Evolutionary conservation across 768 basidiomycete species (phyloP).

Genomic region (Tylopilus felleus): DNA sequence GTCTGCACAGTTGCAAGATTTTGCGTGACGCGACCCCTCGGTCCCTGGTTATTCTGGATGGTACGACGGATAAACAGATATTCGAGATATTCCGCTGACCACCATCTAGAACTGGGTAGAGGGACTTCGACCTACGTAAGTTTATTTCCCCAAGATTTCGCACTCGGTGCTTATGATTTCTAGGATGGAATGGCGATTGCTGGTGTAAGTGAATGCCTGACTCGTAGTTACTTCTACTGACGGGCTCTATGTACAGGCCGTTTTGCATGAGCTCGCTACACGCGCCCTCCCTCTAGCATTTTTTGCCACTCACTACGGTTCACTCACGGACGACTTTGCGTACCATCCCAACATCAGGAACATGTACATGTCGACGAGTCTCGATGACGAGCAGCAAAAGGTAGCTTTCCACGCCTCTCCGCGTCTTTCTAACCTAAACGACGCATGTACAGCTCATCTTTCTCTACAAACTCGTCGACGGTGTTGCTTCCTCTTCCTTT

Average conservation of each 20-base stretch:
- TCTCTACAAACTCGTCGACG: conserved; percentile 89
- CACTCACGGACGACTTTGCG: conserved; percentile 89
- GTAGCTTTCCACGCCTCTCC: conserved; percentile 37
- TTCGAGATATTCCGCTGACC: conserved; percentile 10
- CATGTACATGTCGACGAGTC: conserved; percentile 94
- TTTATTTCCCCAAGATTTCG: conserved; percentile 1
- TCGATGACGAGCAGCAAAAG: conserved; percentile 89
- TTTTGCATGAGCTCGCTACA: conserved; percentile 91
- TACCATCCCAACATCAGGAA: conserved; percentile 91
- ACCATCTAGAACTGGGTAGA: conserved; percentile 76
- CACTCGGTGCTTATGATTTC: conserved; percentile 5
- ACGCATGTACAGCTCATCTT: conserved; percentile 66
- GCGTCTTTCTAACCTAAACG: not conserved
- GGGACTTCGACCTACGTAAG: conserved; percentile 92
- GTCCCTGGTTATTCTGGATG: conserved; percentile 93
- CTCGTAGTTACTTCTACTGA: conserved; percentile 3
- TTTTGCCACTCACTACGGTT: conserved; percentile 98
- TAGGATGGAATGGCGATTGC: conserved; percentile 99
- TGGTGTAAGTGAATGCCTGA: conserved; percentile 46
- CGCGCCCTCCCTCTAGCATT: conserved; percentile 89
- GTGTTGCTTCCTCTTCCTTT: conserved; percentile 84
- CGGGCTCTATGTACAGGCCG: conserved; percentile 51
- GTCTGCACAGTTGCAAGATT: conserved; percentile 75
- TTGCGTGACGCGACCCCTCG: conserved; percentile 90
- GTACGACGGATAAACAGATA: conserved; percentile 39